Conservation (phyloP, 2,329 filamentous ascomycete genomes). For the Leptographium wingfieldii region DNA sequence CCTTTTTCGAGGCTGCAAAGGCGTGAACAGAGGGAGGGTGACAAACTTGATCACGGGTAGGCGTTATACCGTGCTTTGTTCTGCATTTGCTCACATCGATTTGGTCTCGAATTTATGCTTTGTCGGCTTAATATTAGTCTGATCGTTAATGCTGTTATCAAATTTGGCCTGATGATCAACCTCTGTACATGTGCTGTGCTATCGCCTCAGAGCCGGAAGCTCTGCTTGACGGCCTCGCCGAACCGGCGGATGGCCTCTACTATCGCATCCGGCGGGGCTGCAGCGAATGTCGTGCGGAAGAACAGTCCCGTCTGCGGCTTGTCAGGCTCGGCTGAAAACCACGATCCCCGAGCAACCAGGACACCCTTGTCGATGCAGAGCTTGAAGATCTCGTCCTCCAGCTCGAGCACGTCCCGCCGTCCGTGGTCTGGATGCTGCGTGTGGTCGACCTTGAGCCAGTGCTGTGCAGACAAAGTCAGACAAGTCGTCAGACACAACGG, state of each 20-base stretch:
- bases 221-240: conserved; percentile 56
- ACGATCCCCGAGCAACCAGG: conserved; percentile 72
- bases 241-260: conserved; percentile 61
- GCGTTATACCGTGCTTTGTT: too few relatives aligned
- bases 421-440: conserved; percentile 49
- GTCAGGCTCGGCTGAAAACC: conserved; percentile 71
- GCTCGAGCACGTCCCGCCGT: conserved; percentile 41
- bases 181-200: too few relatives aligned
- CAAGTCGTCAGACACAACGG: background rate
- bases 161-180: too few relatives aligned
- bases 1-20: conserved; percentile 36
- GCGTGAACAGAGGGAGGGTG: background rate
- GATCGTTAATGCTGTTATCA: too few relatives aligned
- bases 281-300: conserved; percentile 83
- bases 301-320: conserved; percentile 54
- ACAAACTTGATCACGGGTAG: too few relatives aligned
- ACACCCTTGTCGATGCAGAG: conserved; percentile 64
- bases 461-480: conserved; percentile 23
- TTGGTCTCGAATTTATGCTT: too few relatives aligned
- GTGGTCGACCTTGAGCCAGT: conserved; percentile 63
- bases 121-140: too few relatives aligned
- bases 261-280: conserved; percentile 61
- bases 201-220: conserved; percentile 25
- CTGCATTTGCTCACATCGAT: too few relatives aligned
- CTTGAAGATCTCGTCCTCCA: conserved; percentile 83